A percentile compares a stretch with the other conserved stretches of the same genome.
These are phyloP conservation scores for Fagus sylvatica DNA, from an alignment of 306 rosid species.

Conservation along the genomic window DNA sequence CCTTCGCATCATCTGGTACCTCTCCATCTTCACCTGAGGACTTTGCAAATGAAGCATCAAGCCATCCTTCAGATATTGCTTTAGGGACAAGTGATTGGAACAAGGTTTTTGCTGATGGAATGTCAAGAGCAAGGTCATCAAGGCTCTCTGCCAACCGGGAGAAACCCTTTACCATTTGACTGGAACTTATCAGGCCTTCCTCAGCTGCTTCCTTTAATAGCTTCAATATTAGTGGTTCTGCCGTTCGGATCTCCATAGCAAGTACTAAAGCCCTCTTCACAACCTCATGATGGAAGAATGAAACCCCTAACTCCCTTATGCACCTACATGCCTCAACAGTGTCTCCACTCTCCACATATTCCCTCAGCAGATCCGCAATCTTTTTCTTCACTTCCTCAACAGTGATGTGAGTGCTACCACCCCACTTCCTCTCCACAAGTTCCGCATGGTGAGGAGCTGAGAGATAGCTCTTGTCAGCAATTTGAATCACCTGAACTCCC, in stretches of 20 bases:
- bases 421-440: constrained; percentile 95
- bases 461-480: constrained; percentile 92
- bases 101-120: constrained; percentile 77
- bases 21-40: constrained; percentile 61
- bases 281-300: constrained; percentile 98
- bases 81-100: constrained; percentile 66
- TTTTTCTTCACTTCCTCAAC: constrained; percentile 95
- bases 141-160: constrained; percentile 88
- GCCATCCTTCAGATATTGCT: constrained; percentile 94
- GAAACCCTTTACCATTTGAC: constrained; percentile 96
- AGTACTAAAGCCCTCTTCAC: constrained; percentile 88
- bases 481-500: constrained; percentile 77
- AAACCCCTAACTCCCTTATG: constrained; percentile 85
- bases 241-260: constrained; percentile 77
- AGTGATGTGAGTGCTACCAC: constrained; percentile 96
- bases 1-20: constrained; percentile 55
- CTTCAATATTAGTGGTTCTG: constrained; percentile 68
- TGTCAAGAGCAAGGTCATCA: constrained; percentile 97
- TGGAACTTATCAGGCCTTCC: constrained; percentile 91
- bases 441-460: constrained; percentile 99
- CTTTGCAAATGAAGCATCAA: constrained; percentile 72
- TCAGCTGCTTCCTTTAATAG: constrained; percentile 92
- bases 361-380: constrained; percentile 76
- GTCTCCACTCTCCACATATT: constrained; percentile 80
- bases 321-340: constrained; percentile 92